Evolutionary conservation across 2,329 filamentous ascomycete species (phyloP).

Genomic region (Epichloe aotearoae): DNA sequence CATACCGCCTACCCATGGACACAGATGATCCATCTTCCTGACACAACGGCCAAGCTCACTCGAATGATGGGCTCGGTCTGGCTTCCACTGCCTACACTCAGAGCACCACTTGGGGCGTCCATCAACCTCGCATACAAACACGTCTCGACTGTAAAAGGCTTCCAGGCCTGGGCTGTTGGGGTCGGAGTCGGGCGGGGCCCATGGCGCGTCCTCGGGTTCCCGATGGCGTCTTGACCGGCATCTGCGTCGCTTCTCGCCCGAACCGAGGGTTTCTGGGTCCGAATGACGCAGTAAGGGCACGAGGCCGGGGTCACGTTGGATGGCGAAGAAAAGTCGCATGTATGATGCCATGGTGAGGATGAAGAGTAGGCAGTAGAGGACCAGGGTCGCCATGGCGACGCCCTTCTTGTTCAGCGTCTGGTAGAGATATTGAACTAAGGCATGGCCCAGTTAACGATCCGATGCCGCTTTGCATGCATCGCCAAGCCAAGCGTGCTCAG

Average conservation of each 20-base stretch:
- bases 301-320: conserved; percentile 60
- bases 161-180: conserved; percentile 58
- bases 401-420: conserved; percentile 31
- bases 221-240: conserved; percentile 6
- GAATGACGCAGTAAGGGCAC: conserved; percentile 43
- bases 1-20: conserved; percentile 92
- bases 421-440: conserved; percentile 55
- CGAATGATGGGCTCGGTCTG: conserved; percentile 78
- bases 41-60: conserved; percentile 72
- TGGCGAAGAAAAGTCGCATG: conserved; percentile 53
- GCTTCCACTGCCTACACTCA: conserved; percentile 74
- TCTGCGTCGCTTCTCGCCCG: conserved; percentile 7
- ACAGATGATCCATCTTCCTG: conserved; percentile 88
- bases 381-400: conserved; percentile 55
- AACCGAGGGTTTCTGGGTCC: conserved; percentile 15
- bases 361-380: conserved; percentile 61
- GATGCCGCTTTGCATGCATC: no score
- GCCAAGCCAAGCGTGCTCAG: no score
- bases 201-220: conserved; percentile 17
- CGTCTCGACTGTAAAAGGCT: conserved; percentile 66
- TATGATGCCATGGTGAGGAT: conserved; percentile 54
- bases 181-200: conserved; percentile 28
- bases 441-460: no score
- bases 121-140: conserved; percentile 71
- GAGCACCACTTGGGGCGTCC: conserved; percentile 82